Base-by-base conservation (phyloP, 352 stramenopile genomes). In the Lagenidium sp. region DNA sequence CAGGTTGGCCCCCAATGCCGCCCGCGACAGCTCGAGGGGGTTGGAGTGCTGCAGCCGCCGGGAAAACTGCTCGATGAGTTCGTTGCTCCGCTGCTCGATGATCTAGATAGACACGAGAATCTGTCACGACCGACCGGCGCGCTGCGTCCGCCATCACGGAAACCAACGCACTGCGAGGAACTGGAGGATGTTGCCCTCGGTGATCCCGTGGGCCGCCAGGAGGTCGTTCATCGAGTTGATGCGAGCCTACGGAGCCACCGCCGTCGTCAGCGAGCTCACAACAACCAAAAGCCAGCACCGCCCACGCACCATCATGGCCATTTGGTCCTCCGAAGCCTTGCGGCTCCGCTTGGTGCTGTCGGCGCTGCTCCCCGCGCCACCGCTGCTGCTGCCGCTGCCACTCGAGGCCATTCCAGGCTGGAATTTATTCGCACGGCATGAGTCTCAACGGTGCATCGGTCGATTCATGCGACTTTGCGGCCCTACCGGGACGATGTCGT, bases 161-260 rank as follows among this genome's bases (percentile, higher is more conserved):
- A n/a, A n/a, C n/a, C n/a, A 24, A 57, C 54, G 19, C 21, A 89
- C 73, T 40, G 71, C 70, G 7, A 90, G 54, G 45, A 90, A 85
- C 47, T 90, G 73, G n/a, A 90, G 55, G 39, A 90, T 82, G 42
- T 84, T 90, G 53, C 74, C 71, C 45, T 90, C 77, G 0, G 77
- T 90, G 53, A 90, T 79, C 1, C 74, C 77, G 36, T 90, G 74
- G 0, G 75, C 75, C 8, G 75, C 74, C 18, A 90, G 51, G 4
- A 90, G 55, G 48, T 90, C 74, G 58, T 87, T 90, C 71, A 90
- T 85, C 7, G 77, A 90, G 46, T 86, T 90, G 55, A 87, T 86
- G 2, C 75, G 68, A n/a, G 70, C 71, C 71, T 85, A 20, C 8
- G 15, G 8, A 32, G 15, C 28, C 8, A 32, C 8, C 28, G 28